Evolutionary conservation across 495 filamentous ascomycete genomes (phyloP), one percentile per base, ranked within the genome.

Genomic region (Xylaria palmicola): DNA sequence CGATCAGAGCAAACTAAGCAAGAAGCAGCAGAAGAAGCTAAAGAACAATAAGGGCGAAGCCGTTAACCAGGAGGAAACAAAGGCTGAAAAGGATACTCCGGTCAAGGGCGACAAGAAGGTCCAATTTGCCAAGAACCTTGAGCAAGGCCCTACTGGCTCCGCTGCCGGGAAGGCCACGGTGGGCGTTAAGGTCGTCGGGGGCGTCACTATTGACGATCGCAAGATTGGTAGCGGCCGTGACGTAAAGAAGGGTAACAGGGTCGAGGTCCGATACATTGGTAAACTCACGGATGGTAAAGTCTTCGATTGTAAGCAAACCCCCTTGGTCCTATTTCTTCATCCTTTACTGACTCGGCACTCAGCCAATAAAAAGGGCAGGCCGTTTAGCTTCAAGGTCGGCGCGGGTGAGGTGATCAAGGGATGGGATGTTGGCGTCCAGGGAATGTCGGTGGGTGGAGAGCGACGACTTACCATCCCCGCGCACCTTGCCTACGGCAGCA

Each of bases 1-100:
- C 40, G 65, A 74, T 47, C 78, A 81, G 60, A 77, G 83, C 62
- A 88, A 88, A 68, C 82, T 95, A 53, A 93, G 86, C 83, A 97
- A 98, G 85, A 98, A 97, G 81, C 91, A 98, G 75, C 86, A 88
- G 68, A 98, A 99, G 86, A 99, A 97, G 84, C 82, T 96, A 20
- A 98, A 98, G 88, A 95, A 94, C 80, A 97, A 96, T 80, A 88
- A 93, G 70, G 93, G 93, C 47, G 87, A 96, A 63, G 86, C 93
- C 45, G 82, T 88, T 59, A 72, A 78, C 45, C 84, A 88, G 73
- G 81, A 85, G 64, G 85, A 85, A 60, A 75, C 78, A 9, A 79
- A 79, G 68, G 73, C 81, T 34, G 80, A 80, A 41, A 84, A 85
- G 62, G 75, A 79, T 44, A 63, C 70, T 49, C 52, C 79, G 60